phyloP scores from a whole-genome alignment of 257 asterid genomes.

The Ajuga chamaepitys region DNA sequence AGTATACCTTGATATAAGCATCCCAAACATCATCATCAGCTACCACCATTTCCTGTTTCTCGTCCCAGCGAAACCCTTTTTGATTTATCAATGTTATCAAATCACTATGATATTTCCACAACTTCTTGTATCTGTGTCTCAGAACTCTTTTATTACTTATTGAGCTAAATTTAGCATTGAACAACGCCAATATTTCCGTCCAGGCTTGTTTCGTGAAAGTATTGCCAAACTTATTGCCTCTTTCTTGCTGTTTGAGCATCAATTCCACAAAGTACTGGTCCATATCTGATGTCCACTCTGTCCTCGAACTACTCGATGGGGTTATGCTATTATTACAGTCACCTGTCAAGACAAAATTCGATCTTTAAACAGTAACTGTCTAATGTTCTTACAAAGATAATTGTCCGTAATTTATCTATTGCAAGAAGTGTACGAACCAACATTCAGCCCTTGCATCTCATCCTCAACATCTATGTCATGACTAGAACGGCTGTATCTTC shows the following conservation, averaged over 20 bases:
- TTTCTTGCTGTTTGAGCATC: conserved; percentile 30
- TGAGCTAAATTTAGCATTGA: conserved; percentile 30
- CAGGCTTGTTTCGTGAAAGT: conserved; percentile 41
- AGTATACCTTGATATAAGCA: conserved; percentile 31
- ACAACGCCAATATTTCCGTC: conserved; percentile 30
- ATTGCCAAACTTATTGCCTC: conserved; percentile 27
- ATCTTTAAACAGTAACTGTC: neutral
- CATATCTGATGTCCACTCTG: conserved; percentile 35
- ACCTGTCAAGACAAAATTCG: conserved; percentile 22
- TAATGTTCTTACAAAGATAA: neutral
- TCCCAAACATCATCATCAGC: conserved; percentile 36
- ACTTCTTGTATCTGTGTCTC: conserved; percentile 30
- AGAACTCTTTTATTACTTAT: conserved; percentile 27
- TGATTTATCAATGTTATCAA: conserved; percentile 18
- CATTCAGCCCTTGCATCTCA: conserved; percentile 22
- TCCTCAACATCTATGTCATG: conserved; percentile 37
- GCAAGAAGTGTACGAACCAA: conserved; percentile 15
- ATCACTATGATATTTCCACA: conserved; percentile 29
- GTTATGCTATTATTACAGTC: conserved; percentile 17
- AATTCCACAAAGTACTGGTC: conserved; percentile 32
- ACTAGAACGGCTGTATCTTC: conserved; percentile 39
- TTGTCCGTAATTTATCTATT: neutral
- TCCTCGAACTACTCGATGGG: conserved; percentile 30
- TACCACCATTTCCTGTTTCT: conserved; percentile 30
- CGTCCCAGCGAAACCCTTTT: conserved; percentile 38